Percentiles rank a stretch among this genome's conserved stretches.
Evolutionary conservation across 768 basidiomycete species (phyloP).

Genomic region (Hirschioporus abietinus): DNA sequence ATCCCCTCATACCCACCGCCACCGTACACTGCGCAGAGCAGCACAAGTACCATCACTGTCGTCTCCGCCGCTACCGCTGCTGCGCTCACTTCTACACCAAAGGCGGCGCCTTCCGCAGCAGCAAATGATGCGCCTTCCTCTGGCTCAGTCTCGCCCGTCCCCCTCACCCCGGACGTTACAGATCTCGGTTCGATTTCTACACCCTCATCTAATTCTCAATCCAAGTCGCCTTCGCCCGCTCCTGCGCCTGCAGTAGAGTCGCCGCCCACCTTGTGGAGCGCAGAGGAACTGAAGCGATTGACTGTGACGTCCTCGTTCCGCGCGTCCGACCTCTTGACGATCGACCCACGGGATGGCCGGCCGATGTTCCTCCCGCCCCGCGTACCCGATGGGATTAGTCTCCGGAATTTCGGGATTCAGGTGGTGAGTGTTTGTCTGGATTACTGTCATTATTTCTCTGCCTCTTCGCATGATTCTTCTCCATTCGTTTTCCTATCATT

Average conservation of each 20-base stretch:
- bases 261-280: slow-evolving; percentile 8
- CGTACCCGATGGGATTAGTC: slow-evolving; percentile 77
- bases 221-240: slow-evolving; percentile 14
- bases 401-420: slow-evolving; percentile 88
- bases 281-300: neutral
- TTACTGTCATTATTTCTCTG: slow-evolving; percentile 9
- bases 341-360: slow-evolving; percentile 22
- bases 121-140: neutral
- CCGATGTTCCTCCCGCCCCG: slow-evolving; percentile 67
- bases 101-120: neutral
- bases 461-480: slow-evolving; percentile 6
- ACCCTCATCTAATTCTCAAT: slow-evolving; percentile 12
- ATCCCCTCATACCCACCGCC: slow-evolving; percentile 5
- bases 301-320: slow-evolving; percentile 26
- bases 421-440: slow-evolving; percentile 49
- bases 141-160: neutral
- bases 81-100: neutral
- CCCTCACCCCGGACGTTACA: slow-evolving; percentile 3
- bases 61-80: neutral
- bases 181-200: slow-evolving; percentile 4
- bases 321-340: slow-evolving; percentile 30
- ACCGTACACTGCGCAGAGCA: neutral
- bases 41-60: neutral
- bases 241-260: slow-evolving; percentile 11
- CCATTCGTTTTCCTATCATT: slow-evolving; percentile 8